Evolutionary conservation across 106 monocot genomes (phyloP), one percentile per base, ranked within the genome.

Genomic region (Phalaenopsis aphrodite): DNA sequence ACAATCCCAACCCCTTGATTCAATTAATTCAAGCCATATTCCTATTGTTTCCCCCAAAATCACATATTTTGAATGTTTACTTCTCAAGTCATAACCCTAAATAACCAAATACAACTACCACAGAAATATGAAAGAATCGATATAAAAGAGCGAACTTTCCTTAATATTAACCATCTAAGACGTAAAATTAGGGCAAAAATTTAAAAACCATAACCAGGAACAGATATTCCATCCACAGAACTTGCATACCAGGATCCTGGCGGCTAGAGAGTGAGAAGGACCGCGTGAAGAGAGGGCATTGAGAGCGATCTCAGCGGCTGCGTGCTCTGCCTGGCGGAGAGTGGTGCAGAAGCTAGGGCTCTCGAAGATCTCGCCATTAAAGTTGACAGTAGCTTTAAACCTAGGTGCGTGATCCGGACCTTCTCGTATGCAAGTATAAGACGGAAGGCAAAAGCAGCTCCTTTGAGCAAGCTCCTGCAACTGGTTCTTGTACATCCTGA

Each of bases 381-480:
- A 95, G 89, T 91, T 95, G 46, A 95, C 95, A 21, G 85, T 45
- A 36, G 93, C 91, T 89, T 93, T 95, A 89, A 95, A 95, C 24
- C 95, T 76, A 18, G 93, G 95, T 45, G 95, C 95, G 78, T 95
- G 95, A 83, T 95, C 95, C 15, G 95, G 95, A 5, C 95, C 95
- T 65, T 95, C 95, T 61, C 93, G 75, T 66, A 95, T 84, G 82
- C 93, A 91, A 18, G 91, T 84, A 84, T 95, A 95, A 19, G 95
- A 89, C 14, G 95, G 95, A 74, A 95, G 85, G 82, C 89, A 93
- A 88, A 95, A 95, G 93, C 95, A 95, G 88, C 95, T 95, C 81
- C 95, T 84, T 84, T 95, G 95, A 79, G 95, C 95, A 65, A 95
- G 89, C 89, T 95, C 95, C 83, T 95, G 95, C 81, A 95, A 81